Evolutionary conservation across 1,284 basidiomycete species (phyloP).

Genomic region (Phaffia rhodozyma): DNA sequence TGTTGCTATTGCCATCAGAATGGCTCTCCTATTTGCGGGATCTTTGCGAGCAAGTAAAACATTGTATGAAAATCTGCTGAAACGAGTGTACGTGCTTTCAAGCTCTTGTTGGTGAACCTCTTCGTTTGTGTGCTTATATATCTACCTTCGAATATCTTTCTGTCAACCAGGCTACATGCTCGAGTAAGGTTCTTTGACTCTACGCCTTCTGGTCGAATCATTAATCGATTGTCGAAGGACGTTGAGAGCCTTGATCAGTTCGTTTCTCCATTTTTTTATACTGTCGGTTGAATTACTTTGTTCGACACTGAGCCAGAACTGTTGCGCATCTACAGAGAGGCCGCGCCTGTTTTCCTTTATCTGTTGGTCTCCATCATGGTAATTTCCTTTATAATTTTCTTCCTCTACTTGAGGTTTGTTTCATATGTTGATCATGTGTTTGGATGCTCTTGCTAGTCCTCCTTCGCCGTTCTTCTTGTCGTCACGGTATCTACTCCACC

Average conservation of each 20-base stretch:
- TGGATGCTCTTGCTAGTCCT: constrained; percentile 24
- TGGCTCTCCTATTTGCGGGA: constrained; percentile 28
- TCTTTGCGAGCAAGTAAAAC: constrained; percentile 28
- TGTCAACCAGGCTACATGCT: not conserved
- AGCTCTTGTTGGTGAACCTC: not conserved
- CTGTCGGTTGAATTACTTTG: not conserved
- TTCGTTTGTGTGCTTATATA: no score
- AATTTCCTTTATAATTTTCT: not conserved
- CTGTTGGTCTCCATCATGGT: constrained; percentile 22
- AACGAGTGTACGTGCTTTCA: constrained; percentile 27
- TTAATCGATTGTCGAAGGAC: constrained; percentile 35
- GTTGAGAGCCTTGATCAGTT: constrained; percentile 16
- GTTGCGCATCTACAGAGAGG: constrained; percentile 40
- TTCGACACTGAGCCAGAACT: constrained; percentile 32
- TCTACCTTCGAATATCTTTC: not conserved
- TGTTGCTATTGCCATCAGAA: constrained; percentile 28
- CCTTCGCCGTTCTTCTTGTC: constrained; percentile 31
- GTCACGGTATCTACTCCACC: constrained; percentile 31
- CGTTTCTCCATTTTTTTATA: not conserved
- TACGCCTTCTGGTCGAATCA: constrained; percentile 39
- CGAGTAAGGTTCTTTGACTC: constrained; percentile 33
- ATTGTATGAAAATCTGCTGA: constrained; percentile 30
- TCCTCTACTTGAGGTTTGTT: not conserved
- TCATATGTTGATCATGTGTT: constrained; percentile 17
- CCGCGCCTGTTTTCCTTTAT: constrained; percentile 31